These are phyloP conservation scores for Sanghuangporus weigelae DNA, from an alignment of 1,284 basidiomycete species.

Conservation along the genomic window DNA sequence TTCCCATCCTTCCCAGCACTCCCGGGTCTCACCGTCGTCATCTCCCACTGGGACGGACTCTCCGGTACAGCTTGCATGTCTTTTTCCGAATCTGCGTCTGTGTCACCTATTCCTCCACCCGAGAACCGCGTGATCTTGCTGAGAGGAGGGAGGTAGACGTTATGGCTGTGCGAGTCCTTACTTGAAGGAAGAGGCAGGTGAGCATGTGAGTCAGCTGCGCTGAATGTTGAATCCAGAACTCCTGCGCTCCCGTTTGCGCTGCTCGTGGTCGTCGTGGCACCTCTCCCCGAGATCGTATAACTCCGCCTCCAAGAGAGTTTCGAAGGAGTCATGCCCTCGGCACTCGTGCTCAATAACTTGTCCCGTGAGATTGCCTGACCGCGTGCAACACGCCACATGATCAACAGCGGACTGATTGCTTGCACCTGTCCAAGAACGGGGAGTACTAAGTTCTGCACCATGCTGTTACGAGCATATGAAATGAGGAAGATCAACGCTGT, in stretches of 20 bases:
- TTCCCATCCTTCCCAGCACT: background rate
- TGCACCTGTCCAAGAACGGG: conserved; percentile 34
- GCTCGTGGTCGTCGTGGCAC: background rate
- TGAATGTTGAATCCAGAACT: background rate
- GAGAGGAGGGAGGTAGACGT: background rate
- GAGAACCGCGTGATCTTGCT: background rate
- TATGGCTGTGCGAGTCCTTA: background rate
- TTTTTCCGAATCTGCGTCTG: background rate
- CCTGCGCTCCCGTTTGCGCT: background rate
- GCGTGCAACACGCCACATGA: conserved; percentile 19
- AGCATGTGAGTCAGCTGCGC: background rate
- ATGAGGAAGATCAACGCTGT: conserved; percentile 29
- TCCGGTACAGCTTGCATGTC: background rate
- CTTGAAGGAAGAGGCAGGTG: background rate
- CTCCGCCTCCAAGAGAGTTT: conserved; percentile 15
- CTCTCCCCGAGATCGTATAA: background rate
- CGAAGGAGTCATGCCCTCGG: background rate
- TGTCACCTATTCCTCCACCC: background rate
- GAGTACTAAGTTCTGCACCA: conserved; percentile 29
- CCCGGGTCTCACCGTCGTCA: background rate
- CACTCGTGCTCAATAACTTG: background rate
- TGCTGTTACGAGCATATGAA: conserved; percentile 26
- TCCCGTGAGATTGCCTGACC: conserved; percentile 17
- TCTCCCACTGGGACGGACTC: background rate
- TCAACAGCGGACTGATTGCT: conserved; percentile 23